phyloP scores from a whole-genome alignment of 2,329 filamentous ascomycete species.

The Hirsutella minnesotensis region DNA sequence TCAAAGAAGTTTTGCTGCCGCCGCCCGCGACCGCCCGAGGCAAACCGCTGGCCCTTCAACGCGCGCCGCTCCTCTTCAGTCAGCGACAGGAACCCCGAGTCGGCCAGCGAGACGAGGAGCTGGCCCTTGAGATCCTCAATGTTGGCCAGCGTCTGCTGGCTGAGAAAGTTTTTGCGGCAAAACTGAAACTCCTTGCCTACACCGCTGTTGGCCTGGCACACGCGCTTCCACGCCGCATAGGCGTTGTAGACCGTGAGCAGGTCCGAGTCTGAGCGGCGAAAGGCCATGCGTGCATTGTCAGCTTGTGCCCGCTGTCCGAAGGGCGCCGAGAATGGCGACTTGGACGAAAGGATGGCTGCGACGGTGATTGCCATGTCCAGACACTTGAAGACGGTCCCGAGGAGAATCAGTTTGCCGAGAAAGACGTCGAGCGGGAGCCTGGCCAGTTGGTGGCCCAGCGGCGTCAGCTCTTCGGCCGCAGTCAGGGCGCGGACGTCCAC shows the following conservation, averaged over 20 bases:
- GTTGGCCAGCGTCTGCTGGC: conserved; percentile 73
- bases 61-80: conserved; percentile 59
- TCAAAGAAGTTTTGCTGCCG: conserved; percentile 67
- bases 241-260: conserved; percentile 89
- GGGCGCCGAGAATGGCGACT: conserved; percentile 82
- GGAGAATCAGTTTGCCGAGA: conserved; percentile 81
- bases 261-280: conserved; percentile 81
- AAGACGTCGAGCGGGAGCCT: conserved; percentile 88
- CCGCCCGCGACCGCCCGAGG: conserved; percentile 34
- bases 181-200: conserved; percentile 72
- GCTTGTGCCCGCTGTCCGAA: conserved; percentile 76
- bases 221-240: conserved; percentile 76
- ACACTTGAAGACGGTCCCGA: conserved; percentile 79
- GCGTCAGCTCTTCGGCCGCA: conserved; percentile 67
- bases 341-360: conserved; percentile 86
- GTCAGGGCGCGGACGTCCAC: conserved; percentile 89
- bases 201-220: conserved; percentile 53
- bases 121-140: conserved; percentile 96
- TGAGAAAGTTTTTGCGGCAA: conserved; percentile 90
- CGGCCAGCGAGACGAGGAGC: conserved; percentile 70
- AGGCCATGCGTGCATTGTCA: conserved; percentile 65
- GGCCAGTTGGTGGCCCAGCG: conserved; percentile 75
- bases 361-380: conserved; percentile 86
- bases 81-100: conserved; percentile 71
- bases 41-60: conserved; percentile 58